Evolutionary conservation across 2,329 filamentous ascomycete species (phyloP).

Genomic region (Colletotrichum sp.): DNA sequence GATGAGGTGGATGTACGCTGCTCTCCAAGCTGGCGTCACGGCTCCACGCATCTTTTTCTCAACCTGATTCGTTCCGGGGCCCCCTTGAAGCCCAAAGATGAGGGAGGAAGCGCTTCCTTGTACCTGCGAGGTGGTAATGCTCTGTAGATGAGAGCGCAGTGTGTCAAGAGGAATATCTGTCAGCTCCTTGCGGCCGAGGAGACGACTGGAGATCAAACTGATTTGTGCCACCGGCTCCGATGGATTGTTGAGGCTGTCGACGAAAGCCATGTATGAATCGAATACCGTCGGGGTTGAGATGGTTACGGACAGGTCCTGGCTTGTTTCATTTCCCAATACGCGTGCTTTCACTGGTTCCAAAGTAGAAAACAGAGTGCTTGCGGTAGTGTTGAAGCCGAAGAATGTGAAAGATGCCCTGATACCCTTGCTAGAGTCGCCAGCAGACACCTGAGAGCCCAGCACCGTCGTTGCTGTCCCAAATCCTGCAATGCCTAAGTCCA

Average conservation of each 20-base stretch:
- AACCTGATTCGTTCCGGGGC: not conserved
- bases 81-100: not conserved
- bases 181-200: not conserved
- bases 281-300: not conserved
- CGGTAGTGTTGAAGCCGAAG: not conserved
- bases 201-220: not conserved
- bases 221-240: not conserved
- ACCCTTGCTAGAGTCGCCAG: not conserved
- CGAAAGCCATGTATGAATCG: not conserved
- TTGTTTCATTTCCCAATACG: not conserved
- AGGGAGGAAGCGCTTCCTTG: not conserved
- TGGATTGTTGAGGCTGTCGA: not conserved
- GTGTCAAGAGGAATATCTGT: not conserved
- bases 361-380: not conserved
- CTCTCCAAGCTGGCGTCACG: not conserved
- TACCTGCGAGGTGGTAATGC: not conserved
- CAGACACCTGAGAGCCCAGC: not conserved
- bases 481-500: not conserved
- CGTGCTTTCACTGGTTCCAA: not conserved
- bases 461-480: not conserved
- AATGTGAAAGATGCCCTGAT: not conserved
- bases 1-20: constrained; percentile 10
- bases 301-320: not conserved
- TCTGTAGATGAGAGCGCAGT: not conserved
- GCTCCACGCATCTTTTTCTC: constrained; percentile 10